These are phyloP conservation scores for Rugonectria rugulosa DNA, from an alignment of 2,329 filamentous ascomycete species.

Conservation along the genomic window DNA sequence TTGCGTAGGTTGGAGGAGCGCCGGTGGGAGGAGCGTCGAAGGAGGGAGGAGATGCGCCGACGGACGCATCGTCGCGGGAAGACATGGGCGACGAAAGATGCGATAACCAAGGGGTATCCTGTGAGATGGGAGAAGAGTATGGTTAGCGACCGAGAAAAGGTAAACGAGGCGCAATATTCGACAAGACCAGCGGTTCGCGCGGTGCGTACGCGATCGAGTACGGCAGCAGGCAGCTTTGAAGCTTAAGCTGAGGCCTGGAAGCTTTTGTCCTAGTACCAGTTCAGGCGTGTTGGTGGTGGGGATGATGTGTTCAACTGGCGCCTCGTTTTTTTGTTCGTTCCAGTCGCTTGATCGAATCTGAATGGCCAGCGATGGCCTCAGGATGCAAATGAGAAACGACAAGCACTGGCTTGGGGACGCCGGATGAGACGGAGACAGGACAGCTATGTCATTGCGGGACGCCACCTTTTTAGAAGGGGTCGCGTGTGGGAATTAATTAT, in stretches of 20 bases:
- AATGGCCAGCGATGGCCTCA: slow-evolving; percentile 16
- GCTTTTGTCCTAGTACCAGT: background rate
- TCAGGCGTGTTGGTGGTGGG: background rate
- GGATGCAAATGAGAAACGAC: background rate
- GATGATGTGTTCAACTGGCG: slow-evolving; percentile 2
- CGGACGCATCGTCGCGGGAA: slow-evolving; percentile 47
- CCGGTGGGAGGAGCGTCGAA: slow-evolving; percentile 44
- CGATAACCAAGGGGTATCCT: slow-evolving; percentile 60
- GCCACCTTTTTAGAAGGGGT: slow-evolving; percentile 12
- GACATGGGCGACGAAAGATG: slow-evolving; percentile 51
- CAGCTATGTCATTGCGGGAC: slow-evolving; percentile 36
- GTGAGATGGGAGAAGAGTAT: slow-evolving; percentile 8
- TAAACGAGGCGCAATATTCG: slow-evolving; percentile 1
- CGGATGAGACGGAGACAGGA: slow-evolving; percentile 17
- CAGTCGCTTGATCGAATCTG: slow-evolving; percentile 11
- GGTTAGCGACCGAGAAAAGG: slow-evolving; percentile 27
- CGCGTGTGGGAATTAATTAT: slow-evolving; percentile 4
- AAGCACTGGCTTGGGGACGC: slow-evolving; percentile 9
- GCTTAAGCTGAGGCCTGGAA: background rate
- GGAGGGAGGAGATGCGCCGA: slow-evolving; percentile 44
- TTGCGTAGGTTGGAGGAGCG: slow-evolving; percentile 77
- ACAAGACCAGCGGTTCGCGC: slow-evolving; percentile 1
- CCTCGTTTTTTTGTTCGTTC: background rate
- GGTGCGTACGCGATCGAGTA: background rate
- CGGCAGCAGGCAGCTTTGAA: slow-evolving; percentile 6